Evolutionary conservation across 225 moss, liverwort and hornwort genomes (phyloP).

Genomic region (Ulota crispa): DNA sequence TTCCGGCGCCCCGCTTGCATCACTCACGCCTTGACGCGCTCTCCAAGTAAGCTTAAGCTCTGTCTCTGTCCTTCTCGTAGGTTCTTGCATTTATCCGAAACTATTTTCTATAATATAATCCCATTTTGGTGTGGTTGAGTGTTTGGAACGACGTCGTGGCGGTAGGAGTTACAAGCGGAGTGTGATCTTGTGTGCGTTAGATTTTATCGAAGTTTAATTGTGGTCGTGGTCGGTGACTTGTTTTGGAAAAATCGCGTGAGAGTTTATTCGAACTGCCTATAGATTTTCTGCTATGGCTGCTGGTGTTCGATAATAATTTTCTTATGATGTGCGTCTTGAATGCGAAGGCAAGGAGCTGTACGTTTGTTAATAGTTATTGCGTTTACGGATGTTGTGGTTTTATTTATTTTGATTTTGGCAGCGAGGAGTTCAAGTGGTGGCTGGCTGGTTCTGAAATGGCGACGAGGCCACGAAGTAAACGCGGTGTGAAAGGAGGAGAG

Average conservation of each 20-base stretch:
- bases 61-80: background rate
- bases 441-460: conserved; percentile 29
- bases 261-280: background rate
- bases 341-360: background rate
- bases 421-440: background rate
- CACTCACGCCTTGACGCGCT: background rate
- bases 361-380: background rate
- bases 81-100: too few species aligned
- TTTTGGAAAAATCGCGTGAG: background rate
- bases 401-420: background rate
- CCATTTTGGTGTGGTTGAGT: background rate
- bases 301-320: background rate
- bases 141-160: background rate
- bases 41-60: conserved; percentile 13
- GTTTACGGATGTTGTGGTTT: too few species aligned
- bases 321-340: background rate
- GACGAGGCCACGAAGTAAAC: conserved; percentile 31
- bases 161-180: background rate
- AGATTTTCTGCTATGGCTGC: background rate
- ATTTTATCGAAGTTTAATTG: background rate
- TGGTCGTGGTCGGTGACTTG: background rate
- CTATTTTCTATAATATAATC: background rate
- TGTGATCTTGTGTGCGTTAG: background rate
- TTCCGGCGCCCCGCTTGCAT: background rate
- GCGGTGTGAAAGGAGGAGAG: conserved; percentile 24